Evolutionary conservation across 2,329 filamentous ascomycete species (phyloP).

Genomic region (Xylariaceae sp.): DNA sequence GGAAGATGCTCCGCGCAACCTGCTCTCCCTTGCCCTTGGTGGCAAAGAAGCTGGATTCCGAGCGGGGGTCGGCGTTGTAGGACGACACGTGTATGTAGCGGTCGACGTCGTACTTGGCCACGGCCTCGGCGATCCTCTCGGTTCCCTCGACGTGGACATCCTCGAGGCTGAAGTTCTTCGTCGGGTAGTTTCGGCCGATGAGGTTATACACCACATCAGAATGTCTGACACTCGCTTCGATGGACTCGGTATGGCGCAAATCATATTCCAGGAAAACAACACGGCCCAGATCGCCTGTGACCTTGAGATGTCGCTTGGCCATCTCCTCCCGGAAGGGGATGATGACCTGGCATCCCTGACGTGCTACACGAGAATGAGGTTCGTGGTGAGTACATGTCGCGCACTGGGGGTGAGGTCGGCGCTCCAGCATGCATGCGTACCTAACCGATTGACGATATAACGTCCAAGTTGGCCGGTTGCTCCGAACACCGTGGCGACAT

Average conservation of each 20-base stretch:
- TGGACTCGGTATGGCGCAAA: conserved; percentile 86
- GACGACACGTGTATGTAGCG: conserved; percentile 95
- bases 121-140: conserved; percentile 86
- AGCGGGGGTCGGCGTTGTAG: conserved; percentile 78
- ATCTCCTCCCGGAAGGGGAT: conserved; percentile 95
- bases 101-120: conserved; percentile 96
- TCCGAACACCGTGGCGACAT: conserved; percentile 96
- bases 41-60: conserved; percentile 80
- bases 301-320: conserved; percentile 93
- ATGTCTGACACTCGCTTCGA: conserved; percentile 93
- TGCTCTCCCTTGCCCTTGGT: conserved; percentile 86
- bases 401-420: too few relatives aligned
- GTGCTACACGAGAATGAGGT: conserved; percentile 50
- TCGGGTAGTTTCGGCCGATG: conserved; percentile 89
- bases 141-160: conserved; percentile 92
- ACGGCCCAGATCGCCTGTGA: conserved; percentile 88
- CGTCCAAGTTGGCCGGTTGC: conserved; percentile 92
- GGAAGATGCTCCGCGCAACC: conserved; percentile 82
- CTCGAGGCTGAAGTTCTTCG: conserved; percentile 92
- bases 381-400: conserved; percentile 18
- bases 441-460: conserved; percentile 95
- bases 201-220: conserved; percentile 98
- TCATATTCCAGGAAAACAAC: conserved; percentile 93
- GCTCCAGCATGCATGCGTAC: conserved; percentile 34
- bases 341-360: conserved; percentile 89